Conservation (phyloP, 23 red algal species). For the Gracilaria caudata region DNA sequence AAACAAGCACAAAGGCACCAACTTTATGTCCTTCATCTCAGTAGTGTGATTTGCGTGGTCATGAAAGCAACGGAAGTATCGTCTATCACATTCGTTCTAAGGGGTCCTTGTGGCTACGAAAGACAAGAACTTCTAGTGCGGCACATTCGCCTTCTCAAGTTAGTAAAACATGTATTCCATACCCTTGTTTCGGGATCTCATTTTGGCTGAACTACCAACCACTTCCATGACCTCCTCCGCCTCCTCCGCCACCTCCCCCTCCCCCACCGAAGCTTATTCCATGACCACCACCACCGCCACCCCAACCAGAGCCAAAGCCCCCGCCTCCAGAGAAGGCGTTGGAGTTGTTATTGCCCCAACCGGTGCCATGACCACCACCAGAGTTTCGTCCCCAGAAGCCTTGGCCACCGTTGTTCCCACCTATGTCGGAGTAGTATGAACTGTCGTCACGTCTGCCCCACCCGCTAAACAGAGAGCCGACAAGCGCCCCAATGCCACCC, state of each 20-base stretch:
- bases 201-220: constrained; percentile 16
- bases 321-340: constrained; percentile 27
- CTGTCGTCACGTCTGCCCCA: constrained; percentile 24
- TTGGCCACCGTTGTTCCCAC: not conserved
- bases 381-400: not conserved
- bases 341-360: constrained; percentile 14
- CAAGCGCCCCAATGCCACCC: constrained; percentile 37
- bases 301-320: constrained; percentile 22
- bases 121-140: not conserved
- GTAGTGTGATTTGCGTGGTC: not conserved
- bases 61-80: not conserved
- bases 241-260: constrained; percentile 27
- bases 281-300: constrained; percentile 18
- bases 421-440: constrained; percentile 16
- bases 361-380: constrained; percentile 31
- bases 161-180: not conserved
- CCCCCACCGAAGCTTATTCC: constrained; percentile 13
- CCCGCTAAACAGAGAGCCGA: constrained; percentile 28
- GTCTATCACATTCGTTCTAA: not conserved
- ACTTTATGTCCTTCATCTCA: not conserved
- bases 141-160: not conserved
- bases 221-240: constrained; percentile 51
- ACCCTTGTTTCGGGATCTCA: not conserved
- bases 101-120: not conserved
- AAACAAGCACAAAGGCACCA: not conserved